A percentile compares a stretch with the other conserved stretches of the same genome.
Conservation (phyloP, 805 yeast genomes). For the Wickerhamiella siamensis region DNA sequence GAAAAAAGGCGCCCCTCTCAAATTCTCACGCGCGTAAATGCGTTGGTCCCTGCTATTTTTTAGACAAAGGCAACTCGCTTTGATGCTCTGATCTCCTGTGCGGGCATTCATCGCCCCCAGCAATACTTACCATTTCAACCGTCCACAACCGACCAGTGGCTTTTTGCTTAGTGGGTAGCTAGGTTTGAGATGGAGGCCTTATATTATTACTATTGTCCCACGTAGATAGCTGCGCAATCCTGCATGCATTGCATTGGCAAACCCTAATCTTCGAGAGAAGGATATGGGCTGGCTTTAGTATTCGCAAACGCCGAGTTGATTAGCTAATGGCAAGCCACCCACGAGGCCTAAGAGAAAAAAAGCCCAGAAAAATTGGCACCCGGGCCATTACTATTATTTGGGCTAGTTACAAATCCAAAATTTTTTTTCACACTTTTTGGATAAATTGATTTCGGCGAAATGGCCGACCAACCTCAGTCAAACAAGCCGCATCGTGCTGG, state of each 20-base stretch:
- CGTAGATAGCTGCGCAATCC: constrained; percentile 1
- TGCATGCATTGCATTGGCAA: constrained; percentile 3
- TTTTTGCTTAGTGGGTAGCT: constrained; percentile 1
- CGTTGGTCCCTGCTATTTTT: no score
- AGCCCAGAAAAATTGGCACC: no score
- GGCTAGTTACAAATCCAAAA: no score
- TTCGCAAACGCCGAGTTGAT: background rate
- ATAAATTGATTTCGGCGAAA: background rate
- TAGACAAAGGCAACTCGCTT: no score
- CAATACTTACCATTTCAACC: constrained; percentile 1
- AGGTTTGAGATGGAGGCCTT: background rate
- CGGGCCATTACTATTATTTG: no score
- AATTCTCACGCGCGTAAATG: background rate
- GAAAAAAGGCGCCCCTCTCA: no score
- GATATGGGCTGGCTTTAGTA: no score
- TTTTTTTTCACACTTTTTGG: background rate
- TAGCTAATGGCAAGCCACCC: background rate
- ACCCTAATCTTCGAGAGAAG: no score
- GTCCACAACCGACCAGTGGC: background rate
- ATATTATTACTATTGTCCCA: background rate
- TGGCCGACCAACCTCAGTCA: constrained; percentile 32
- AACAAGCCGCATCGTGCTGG: constrained; percentile 75
- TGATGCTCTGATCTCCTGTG: no score
- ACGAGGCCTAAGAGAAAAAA: no score
- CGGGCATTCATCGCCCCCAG: background rate